Conservation (phyloP, 495 filamentous ascomycete genomes). For the Pyronema omphalodes region DNA sequence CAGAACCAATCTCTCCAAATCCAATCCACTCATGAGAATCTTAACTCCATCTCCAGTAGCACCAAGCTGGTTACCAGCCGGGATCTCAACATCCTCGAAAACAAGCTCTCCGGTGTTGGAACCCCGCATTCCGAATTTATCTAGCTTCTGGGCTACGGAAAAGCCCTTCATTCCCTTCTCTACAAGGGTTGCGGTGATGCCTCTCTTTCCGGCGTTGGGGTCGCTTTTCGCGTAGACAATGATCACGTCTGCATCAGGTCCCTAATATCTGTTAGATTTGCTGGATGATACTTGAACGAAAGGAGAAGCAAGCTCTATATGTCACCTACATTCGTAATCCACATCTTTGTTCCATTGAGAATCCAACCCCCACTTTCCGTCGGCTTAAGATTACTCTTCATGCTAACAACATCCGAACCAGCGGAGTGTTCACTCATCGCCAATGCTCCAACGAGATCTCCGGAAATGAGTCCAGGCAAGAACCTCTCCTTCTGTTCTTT, state of each 20-base stretch:
- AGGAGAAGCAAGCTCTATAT: background rate
- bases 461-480: constrained; percentile 66
- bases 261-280: constrained; percentile 28
- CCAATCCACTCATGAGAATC: constrained; percentile 90
- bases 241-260: constrained; percentile 75
- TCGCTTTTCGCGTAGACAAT: constrained; percentile 92
- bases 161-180: constrained; percentile 53
- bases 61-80: constrained; percentile 62
- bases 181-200: constrained; percentile 88
- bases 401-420: constrained; percentile 85
- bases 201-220: constrained; percentile 63
- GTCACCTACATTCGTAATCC: constrained; percentile 72
- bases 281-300: background rate
- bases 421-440: constrained; percentile 91
- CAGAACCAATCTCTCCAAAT: constrained; percentile 83
- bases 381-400: constrained; percentile 59
- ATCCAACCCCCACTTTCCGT: constrained; percentile 64
- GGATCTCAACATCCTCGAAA: constrained; percentile 86
- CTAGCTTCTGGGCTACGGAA: constrained; percentile 73
- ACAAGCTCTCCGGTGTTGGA: constrained; percentile 90
- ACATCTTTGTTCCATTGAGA: constrained; percentile 93
- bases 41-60: constrained; percentile 61
- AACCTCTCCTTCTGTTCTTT: constrained; percentile 58
- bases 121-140: constrained; percentile 96
- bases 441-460: constrained; percentile 68